Evolutionary conservation across 306 rosid species (phyloP), one percentile per base, ranked within the genome.

Genomic region (Prunus davidiana): DNA sequence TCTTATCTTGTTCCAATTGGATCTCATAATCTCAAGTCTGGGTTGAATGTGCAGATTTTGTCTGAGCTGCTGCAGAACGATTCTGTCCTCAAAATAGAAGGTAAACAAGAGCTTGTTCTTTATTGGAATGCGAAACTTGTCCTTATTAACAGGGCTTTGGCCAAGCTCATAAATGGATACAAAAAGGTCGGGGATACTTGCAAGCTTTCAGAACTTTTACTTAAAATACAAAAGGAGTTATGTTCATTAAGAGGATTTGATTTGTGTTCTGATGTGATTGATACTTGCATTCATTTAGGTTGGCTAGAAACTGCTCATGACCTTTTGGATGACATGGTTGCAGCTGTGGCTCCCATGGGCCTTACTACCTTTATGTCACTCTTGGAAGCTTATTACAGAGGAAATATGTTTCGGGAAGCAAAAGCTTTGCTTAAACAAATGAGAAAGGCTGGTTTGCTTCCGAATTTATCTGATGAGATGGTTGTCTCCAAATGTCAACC

Each of bases 221-320:
- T 86, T 49, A 43, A 68, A 78, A 69, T 92, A 80, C 92, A 89
- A 75, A 80, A 76, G 62, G 83, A 76, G 54, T 76, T 19, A 52
- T 78, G 76, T 83, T 84, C 92, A 52, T 70, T 74, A 54, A 84
- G 82, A 56, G 90, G 95, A 34, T 84, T 85, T 25, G 62, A 77
- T 45, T 86, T 94, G 85, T 80, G 88, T 77, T 84, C 75, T 78
- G 87, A 75, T 68, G 95, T 86, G 43, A 82, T 92, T 60, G 75
- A 80, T 50, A 87, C 97, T 78, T 89, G 93, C 84, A 81, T 94
- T 86, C 82, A 64, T 57, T 84, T 94, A 70, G 96, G 91, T 54
- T 92, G 98, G 98, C 87, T 94, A 76, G 96, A 89, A 77, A 84
- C 84, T 61, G 96, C 97, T 54, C 97, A 94, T 74, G 98, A 94